phyloP scores from a whole-genome alignment of 108 stramenopile genomes.

The Bacterosira constricta region DNA sequence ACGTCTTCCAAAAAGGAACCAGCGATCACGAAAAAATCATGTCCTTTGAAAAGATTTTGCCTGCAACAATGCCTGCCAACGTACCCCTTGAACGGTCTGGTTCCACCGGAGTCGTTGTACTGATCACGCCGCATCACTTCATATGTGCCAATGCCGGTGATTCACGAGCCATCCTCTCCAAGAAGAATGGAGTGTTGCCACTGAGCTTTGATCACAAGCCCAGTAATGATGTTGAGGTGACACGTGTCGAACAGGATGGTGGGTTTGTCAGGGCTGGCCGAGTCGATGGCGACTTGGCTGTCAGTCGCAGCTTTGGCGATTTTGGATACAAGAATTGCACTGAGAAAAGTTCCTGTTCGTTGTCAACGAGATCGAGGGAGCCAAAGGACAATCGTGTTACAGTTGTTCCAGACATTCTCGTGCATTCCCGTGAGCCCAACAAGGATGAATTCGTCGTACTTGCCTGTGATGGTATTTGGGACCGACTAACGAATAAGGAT shows the following conservation, averaged over 20 bases:
- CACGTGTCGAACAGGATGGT: slow-evolving; percentile 71
- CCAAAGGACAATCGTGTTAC: slow-evolving; percentile 84
- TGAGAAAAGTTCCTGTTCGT: neutral
- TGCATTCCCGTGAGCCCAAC: slow-evolving; percentile 58
- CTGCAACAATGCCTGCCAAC: slow-evolving; percentile 20
- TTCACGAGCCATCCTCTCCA: slow-evolving; percentile 83
- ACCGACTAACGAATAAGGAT: slow-evolving; percentile 65
- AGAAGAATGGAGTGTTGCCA: slow-evolving; percentile 60
- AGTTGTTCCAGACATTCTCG: slow-evolving; percentile 79
- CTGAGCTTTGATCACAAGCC: slow-evolving; percentile 98
- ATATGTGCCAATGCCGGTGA: slow-evolving; percentile 98
- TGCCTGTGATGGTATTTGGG: slow-evolving; percentile 90
- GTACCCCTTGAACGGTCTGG: slow-evolving; percentile 74
- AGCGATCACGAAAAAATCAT: slow-evolving; percentile 20
- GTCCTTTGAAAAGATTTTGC: slow-evolving; percentile 19
- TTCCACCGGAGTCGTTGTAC: slow-evolving; percentile 85
- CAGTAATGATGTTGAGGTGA: slow-evolving; percentile 67
- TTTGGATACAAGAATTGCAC: slow-evolving; percentile 70
- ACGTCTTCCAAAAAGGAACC: slow-evolving; percentile 30
- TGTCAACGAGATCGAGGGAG: neutral
- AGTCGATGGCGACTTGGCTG: slow-evolving; percentile 96
- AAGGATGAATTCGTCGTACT: slow-evolving; percentile 76
- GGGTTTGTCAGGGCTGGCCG: slow-evolving; percentile 85
- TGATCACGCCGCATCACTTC: slow-evolving; percentile 91
- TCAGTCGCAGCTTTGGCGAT: slow-evolving; percentile 94